Evolutionary conservation across 139 green algal genomes (phyloP), one percentile per base, ranked within the genome.

Genomic region (Chlorella sp.): DNA sequence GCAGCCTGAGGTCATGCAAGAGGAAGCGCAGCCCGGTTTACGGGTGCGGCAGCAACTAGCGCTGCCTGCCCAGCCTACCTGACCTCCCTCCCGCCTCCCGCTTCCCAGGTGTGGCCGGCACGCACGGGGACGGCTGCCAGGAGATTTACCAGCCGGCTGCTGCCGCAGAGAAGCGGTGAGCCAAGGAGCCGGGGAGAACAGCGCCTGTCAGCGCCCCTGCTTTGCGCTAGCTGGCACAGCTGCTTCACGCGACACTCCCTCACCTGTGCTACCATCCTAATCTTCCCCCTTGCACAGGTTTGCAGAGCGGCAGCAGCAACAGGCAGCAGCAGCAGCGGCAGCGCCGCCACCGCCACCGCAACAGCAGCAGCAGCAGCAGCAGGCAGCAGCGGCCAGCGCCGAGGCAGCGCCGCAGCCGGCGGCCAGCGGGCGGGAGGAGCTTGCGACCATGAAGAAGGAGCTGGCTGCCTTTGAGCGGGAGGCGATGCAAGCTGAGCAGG

Each of bases 101-200:
- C 64, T 38, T 15, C 67, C 28, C 81, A 87, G 82, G 82, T 26
- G 56, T 87, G 32, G 13, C 65, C 1, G 55, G 70, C 69, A 75
- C 2, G 36, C 69, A 75, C 36, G 69, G 69, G 12, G 81, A 84
- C 32, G 62, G 38, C 26, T 87, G 83, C 78, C 83, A 81, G 56
- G 0, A 63, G 36, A 70, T 85, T 2, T 87, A 87, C 56, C 84
- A 88, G 44, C 84, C 78, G 9, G 84, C 84, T n/a, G 78, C 57
- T 20, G 78, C 84, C 6, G 84, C 75, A 36, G 84, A 88, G 39
- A 38, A 86, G 32, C 60, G 84, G 81, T 78, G 18, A 18, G 34
- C 26, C 60, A 38, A 21, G n/a, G 63, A 5, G 15, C 5, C 25
- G 4, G 20, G 36, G 44, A 17, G 7, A 11, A 55, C 7, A 11